phyloP scores from a whole-genome alignment of 768 basidiomycete species.

The Cystobasidium onofrii region DNA sequence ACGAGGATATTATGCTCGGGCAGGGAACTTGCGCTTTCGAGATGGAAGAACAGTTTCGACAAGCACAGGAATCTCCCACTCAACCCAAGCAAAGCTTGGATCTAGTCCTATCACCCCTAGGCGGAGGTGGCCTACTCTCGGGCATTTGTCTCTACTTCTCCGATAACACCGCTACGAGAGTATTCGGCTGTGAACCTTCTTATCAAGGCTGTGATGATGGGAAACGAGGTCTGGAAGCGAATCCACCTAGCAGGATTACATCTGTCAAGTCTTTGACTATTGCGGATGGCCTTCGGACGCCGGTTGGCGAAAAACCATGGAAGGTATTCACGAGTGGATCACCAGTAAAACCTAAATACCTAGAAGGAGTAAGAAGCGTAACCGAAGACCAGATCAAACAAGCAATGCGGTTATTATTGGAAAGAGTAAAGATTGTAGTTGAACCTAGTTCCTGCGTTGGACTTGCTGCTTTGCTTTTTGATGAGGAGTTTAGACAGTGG shows the following conservation, averaged over 20 bases:
- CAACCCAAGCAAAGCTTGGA: constrained; percentile 13
- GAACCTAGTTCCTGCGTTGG: constrained; percentile 42
- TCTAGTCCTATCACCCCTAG: constrained; percentile 38
- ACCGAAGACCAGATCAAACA: constrained; percentile 41
- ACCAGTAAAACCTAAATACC: constrained; percentile 30
- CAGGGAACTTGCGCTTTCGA: constrained; percentile 42
- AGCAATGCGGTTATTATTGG: constrained; percentile 39
- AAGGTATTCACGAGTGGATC: constrained; percentile 23
- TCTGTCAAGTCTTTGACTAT: constrained; percentile 40
- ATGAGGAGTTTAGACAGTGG: constrained; percentile 30
- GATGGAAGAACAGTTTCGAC: constrained; percentile 37
- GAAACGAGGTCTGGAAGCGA: constrained; percentile 37
- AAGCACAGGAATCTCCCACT: background rate
- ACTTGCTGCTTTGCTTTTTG: constrained; percentile 41
- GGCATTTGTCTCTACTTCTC: constrained; percentile 38
- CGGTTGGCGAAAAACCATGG: constrained; percentile 35
- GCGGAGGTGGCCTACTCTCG: constrained; percentile 41
- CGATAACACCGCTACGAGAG: constrained; percentile 32
- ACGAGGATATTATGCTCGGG: constrained; percentile 42
- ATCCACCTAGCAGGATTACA: constrained; percentile 34
- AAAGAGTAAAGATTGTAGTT: constrained; percentile 42
- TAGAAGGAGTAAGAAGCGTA: constrained; percentile 40
- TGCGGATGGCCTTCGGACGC: constrained; percentile 42
- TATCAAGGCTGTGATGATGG: constrained; percentile 41
- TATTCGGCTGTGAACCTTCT: constrained; percentile 37